Evolutionary conservation across 2,329 filamentous ascomycete species (phyloP).

Genomic region (Leptodontidium sp.): DNA sequence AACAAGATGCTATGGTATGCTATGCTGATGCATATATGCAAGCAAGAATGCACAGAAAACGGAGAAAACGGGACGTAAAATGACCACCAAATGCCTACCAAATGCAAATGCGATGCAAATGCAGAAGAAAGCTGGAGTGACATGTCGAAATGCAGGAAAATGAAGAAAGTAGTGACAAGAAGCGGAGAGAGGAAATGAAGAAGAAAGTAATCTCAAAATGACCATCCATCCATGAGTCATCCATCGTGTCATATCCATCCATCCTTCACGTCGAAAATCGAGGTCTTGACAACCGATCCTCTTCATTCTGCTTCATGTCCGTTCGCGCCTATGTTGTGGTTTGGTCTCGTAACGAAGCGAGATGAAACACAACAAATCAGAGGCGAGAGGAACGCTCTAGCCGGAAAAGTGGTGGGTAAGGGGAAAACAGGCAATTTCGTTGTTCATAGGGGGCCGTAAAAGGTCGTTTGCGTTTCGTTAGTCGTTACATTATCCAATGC

Average conservation of each 20-base stretch:
- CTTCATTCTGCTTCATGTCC: neutral
- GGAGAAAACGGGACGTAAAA: no score
- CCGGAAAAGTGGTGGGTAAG: neutral
- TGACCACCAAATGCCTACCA: no score
- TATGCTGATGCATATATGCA: neutral
- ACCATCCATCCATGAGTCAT: neutral
- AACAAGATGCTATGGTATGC: neutral
- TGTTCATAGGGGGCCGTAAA: neutral
- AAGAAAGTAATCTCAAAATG: neutral
- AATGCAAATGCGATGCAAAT: neutral
- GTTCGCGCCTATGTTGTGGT: neutral
- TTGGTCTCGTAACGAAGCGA: no score
- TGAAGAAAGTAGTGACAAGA: neutral
- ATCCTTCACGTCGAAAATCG: neutral
- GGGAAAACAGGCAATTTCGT: neutral
- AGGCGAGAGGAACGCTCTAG: neutral
- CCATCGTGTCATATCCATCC: neutral
- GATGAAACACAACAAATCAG: no score
- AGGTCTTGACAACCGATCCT: neutral
- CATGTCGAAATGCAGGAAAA: neutral
- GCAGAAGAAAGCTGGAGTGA: neutral
- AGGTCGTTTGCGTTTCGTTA: constrained; percentile 5
- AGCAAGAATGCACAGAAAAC: no score
- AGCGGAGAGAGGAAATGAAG: neutral
- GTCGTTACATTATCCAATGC: constrained; percentile 11